A percentile compares a stretch with the other conserved stretches of the same genome.
phyloP scores from a whole-genome alignment of 2,329 filamentous ascomycete genomes.

The Aspergillus proliferans region DNA sequence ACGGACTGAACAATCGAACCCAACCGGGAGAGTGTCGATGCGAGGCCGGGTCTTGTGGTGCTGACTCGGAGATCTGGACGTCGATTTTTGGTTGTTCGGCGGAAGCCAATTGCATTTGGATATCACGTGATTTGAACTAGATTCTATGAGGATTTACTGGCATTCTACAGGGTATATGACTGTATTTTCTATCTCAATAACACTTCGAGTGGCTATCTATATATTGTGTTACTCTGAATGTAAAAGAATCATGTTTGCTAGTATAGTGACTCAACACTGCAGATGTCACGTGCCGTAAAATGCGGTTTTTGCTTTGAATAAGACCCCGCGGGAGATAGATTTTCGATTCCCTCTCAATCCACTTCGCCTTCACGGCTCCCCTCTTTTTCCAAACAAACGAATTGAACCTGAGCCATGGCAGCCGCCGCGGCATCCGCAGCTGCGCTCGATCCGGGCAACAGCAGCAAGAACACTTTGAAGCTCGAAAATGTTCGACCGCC shows the following conservation, averaged over 20 bases:
- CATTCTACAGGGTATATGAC: neutral
- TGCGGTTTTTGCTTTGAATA: neutral
- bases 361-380: constrained; percentile 10
- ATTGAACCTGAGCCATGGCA: constrained; percentile 29
- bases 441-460: constrained; percentile 50
- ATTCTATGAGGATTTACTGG: no score
- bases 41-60: neutral
- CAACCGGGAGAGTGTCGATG: neutral
- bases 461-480: constrained; percentile 57
- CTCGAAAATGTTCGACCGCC: constrained; percentile 50
- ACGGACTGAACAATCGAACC: neutral
- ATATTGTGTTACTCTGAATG: neutral
- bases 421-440: constrained; percentile 47
- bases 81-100: neutral
- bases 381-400: constrained; percentile 19
- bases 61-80: neutral
- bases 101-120: neutral
- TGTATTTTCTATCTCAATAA: no score
- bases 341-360: constrained; percentile 3
- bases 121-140: neutral
- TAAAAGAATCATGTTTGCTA: no score
- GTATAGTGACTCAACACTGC: no score
- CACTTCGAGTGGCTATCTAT: neutral
- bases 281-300: no score
- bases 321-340: constrained; percentile 15